Evolutionary conservation across 2,329 filamentous ascomycete species (phyloP), one percentile per base, ranked within the genome.

Genomic region (Elsinoe ampelina): DNA sequence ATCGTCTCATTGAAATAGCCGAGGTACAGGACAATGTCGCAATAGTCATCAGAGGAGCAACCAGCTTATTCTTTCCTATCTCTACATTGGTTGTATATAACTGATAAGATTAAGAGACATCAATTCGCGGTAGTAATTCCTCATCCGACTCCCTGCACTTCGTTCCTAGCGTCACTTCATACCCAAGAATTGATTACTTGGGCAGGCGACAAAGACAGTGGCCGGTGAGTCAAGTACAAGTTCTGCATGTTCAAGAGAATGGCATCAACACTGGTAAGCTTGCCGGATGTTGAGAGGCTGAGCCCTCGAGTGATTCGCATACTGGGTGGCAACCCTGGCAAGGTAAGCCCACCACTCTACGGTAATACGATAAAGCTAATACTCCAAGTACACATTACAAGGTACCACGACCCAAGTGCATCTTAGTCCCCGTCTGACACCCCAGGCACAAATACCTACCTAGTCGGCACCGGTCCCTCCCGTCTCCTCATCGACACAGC

Each of bases 401-500:
- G 82, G 81, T 77, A 67, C 42, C 57, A 15, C 13, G 17, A 38
- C 51, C 15, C 26, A 45, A 26, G 48, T 22, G 2, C 8, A 50
- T 22, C 35, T 17, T 43, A 17, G 20, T 50, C 41, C 10, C 42
- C 19, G 55, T 36, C 30, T 60, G 54, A 54, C 15, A 84, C 84
- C 65, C 79, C 62, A 80, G 78, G 90, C 60, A 96, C 93, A 63
- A 98, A 98, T 71, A 98, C 93, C 34, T 98, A 98, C 70, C 80
- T 98, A 15, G 67, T 98, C 58, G 93, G 93, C 58, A 84, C 80
- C 5, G 92, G 91, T 2, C 69, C 75, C 5, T 72, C 74, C 5
- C 84, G 93, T 8, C 78, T 97, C 58, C 80, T 98, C 19, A 83
- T 98, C 66, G 93, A 98, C 72, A 95, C 91, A 0, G 93, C 87